Percentiles rank a stretch among this genome's conserved stretches.
phyloP scores from a whole-genome alignment of 2,329 filamentous ascomycete genomes.

The Orbilia brochopaga region DNA sequence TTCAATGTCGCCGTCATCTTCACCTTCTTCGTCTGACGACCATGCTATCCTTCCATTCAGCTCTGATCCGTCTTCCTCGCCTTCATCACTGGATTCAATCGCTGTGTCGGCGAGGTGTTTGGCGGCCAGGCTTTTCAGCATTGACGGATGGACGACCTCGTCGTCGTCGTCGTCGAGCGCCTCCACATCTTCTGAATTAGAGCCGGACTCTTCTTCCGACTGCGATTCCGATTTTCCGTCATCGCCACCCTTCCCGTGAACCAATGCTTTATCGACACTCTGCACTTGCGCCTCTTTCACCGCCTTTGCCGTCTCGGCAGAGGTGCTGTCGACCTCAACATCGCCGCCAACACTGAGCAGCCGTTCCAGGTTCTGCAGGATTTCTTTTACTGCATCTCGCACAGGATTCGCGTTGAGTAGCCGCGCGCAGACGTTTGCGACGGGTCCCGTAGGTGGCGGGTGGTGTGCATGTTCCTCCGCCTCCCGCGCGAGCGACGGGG shows the following conservation, averaged over 20 bases:
- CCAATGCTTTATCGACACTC: conserved; percentile 10
- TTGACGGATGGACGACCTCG: conserved; percentile 32
- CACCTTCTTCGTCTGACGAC: conserved; percentile 39
- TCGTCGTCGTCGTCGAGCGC: conserved; percentile 22
- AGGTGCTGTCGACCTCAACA: conserved; percentile 9
- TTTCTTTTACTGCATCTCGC: conserved; percentile 61
- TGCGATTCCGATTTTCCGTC: neutral
- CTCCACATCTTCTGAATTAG: conserved; percentile 6
- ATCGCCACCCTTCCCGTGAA: conserved; percentile 2
- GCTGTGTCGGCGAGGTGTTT: conserved; percentile 45
- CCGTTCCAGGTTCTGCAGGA: conserved; percentile 53
- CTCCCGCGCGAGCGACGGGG: conserved; percentile 56
- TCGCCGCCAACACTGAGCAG: conserved; percentile 23
- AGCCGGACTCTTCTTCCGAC: neutral
- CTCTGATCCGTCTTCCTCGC: conserved; percentile 22
- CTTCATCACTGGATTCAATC: conserved; percentile 39
- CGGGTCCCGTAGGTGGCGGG: conserved; percentile 23
- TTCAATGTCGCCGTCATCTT: conserved; percentile 19
- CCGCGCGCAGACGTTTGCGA: conserved; percentile 64
- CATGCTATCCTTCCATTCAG: conserved; percentile 39
- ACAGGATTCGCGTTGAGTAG: conserved; percentile 64
- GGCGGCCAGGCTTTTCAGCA: conserved; percentile 44
- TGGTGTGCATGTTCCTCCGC: conserved; percentile 55
- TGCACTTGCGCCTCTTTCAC: neutral
- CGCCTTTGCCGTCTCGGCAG: conserved; percentile 12